Conservation (phyloP, 257 asterid genomes). For the Solanum megistacrolobum region DNA sequence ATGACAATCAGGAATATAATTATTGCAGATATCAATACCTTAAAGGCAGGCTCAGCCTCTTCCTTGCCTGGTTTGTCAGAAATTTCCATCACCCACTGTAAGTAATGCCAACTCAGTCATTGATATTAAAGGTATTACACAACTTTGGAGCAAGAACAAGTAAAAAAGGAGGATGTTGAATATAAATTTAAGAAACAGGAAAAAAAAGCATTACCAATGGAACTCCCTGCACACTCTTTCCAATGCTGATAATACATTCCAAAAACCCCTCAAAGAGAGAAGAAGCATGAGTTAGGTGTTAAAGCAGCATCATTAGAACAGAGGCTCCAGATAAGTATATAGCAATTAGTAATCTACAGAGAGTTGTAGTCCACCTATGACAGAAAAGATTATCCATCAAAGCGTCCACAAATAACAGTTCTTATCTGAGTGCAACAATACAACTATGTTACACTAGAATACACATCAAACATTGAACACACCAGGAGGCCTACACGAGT, state of each 20-base stretch:
- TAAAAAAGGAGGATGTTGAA: not conserved
- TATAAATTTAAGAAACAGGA: not conserved
- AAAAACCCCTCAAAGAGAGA: conserved; percentile 20
- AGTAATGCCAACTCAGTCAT: not conserved
- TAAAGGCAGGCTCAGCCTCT: conserved; percentile 59
- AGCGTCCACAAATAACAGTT: not conserved
- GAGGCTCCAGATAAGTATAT: not conserved
- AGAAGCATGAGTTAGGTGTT: conserved; percentile 16
- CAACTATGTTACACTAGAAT: not conserved
- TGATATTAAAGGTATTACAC: not conserved
- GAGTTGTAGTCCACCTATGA: not conserved
- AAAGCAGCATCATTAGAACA: not conserved
- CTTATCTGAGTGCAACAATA: not conserved
- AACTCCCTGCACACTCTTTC: conserved; percentile 48
- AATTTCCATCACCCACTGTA: conserved; percentile 55
- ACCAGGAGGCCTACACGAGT: not conserved
- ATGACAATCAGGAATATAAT: not conserved
- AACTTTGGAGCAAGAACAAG: not conserved
- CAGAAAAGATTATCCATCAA: not conserved
- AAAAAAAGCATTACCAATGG: conserved; percentile 38
- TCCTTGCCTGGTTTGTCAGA: conserved; percentile 50
- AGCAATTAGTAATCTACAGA: not conserved
- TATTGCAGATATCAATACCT: conserved; percentile 23
- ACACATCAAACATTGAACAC: not conserved
- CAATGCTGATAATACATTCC: conserved; percentile 36